A percentile compares a stretch with the other conserved stretches of the same genome.
phyloP scores from a whole-genome alignment of 2,329 filamentous ascomycete genomes.

The Pyricularia grisea region DNA sequence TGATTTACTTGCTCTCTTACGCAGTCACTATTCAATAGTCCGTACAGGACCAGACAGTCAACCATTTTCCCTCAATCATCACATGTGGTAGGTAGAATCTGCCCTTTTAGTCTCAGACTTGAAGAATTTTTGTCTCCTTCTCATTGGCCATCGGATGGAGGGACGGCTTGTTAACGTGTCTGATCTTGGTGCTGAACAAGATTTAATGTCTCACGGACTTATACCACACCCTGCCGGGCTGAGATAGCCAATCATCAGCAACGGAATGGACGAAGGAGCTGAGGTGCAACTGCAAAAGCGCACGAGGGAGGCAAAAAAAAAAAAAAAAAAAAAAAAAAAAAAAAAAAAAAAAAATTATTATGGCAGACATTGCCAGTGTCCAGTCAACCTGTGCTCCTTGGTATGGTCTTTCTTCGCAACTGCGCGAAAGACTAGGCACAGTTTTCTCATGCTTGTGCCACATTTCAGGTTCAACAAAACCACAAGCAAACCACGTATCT shows the following conservation, averaged over 20 bases:
- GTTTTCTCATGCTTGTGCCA: not conserved
- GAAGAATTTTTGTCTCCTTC: not conserved
- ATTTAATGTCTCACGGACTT: not conserved
- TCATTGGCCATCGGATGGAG: not conserved
- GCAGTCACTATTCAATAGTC: not conserved
- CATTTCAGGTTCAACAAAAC: not conserved
- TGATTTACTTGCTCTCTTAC: not conserved
- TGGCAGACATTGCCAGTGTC: not conserved
- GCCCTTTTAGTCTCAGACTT: not conserved
- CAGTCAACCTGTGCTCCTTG: not conserved
- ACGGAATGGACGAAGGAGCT: not conserved
- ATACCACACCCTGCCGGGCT: not conserved
- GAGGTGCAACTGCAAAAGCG: not conserved
- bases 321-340: too few species aligned
- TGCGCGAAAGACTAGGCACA: not conserved
- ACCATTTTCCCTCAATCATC: not conserved
- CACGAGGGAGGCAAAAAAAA: not conserved
- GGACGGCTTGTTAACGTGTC: not conserved
- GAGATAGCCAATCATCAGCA: not conserved
- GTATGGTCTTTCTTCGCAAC: not conserved
- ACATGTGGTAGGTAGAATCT: not conserved
- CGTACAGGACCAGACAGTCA: not conserved
- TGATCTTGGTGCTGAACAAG: not conserved
- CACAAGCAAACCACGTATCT: not conserved
- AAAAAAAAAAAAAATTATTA: too few species aligned